phyloP scores from a whole-genome alignment of 768 basidiomycete genomes.

The Boletus reticuloceps region DNA sequence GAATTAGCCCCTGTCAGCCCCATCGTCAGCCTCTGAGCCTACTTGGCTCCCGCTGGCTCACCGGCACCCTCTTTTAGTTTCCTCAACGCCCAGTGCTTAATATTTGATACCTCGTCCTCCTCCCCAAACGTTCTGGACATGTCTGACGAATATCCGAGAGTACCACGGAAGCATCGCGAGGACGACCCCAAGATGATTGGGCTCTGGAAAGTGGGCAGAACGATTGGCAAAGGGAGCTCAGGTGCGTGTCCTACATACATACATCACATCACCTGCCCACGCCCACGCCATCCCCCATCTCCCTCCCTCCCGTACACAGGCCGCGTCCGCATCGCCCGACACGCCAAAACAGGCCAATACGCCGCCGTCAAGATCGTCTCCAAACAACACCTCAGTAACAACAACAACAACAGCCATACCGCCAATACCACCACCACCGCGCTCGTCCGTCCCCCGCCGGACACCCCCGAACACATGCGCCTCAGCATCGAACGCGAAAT shows the following conservation, averaged over 20 bases:
- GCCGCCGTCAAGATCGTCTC: conserved; percentile 95
- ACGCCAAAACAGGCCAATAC: conserved; percentile 83
- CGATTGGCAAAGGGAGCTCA: conserved; percentile 79
- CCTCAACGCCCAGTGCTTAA: not conserved
- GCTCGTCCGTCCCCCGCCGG: conserved; percentile 46
- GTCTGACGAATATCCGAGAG: conserved; percentile 27
- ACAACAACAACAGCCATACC: conserved; percentile 29
- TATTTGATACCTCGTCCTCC: not conserved
- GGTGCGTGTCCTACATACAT: no score
- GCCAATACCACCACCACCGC: conserved; percentile 33
- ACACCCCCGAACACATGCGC: conserved; percentile 72
- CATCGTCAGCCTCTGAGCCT: conserved; percentile 21
- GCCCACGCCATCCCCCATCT: not conserved
- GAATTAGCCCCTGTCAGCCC: conserved; percentile 24
- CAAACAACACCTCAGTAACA: conserved; percentile 61
- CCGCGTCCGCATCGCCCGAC: conserved; percentile 85
- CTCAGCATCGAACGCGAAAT: conserved; percentile 91
- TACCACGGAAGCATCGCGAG: conserved; percentile 29
- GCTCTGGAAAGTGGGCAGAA: conserved; percentile 79
- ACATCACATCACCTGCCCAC: not conserved
- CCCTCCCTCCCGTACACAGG: conserved; percentile 42
- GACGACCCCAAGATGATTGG: conserved; percentile 70
- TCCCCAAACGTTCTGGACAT: conserved; percentile 16
- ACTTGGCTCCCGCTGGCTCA: not conserved
- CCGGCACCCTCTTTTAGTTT: not conserved